These are phyloP conservation scores for Lyophyllum shimeji DNA, from an alignment of 768 basidiomycete genomes.

Conservation along the genomic window DNA sequence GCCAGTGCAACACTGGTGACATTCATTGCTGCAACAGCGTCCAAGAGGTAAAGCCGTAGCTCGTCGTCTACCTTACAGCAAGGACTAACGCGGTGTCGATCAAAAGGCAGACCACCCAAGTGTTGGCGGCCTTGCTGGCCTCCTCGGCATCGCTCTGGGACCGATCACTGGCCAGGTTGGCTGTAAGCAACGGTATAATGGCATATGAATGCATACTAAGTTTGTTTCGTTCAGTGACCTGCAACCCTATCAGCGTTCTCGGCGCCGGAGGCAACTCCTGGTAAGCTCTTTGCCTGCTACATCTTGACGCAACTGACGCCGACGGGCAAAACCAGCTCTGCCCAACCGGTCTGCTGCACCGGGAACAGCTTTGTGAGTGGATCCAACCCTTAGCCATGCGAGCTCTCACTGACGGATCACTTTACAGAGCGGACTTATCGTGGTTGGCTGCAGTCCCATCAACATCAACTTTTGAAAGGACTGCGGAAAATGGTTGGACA, in stretches of 20 bases:
- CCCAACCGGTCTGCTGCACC: slow-evolving; percentile 18
- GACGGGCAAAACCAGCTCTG: slow-evolving; percentile 4
- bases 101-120: not conserved
- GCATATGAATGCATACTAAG: too few species aligned
- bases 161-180: slow-evolving; percentile 10
- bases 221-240: too few species aligned
- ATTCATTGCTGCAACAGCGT: slow-evolving; percentile 12
- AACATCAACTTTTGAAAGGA: not conserved
- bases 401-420: too few species aligned
- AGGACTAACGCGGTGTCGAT: not conserved
- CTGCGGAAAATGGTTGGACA: too few species aligned
- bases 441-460: not conserved
- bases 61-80: too few species aligned
- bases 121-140: slow-evolving; percentile 5
- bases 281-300: not conserved
- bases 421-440: too few species aligned
- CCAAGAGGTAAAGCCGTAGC: not conserved
- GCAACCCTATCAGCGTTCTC: slow-evolving; percentile 11
- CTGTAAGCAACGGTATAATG: slow-evolving; percentile 6
- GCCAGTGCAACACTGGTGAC: slow-evolving; percentile 9
- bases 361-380: slow-evolving; percentile 19
- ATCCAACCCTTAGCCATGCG: too few species aligned
- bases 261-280: slow-evolving; percentile 6
- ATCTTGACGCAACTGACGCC: not conserved
- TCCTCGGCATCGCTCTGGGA: slow-evolving; percentile 12